These are phyloP conservation scores for Suillus discolor DNA, from an alignment of 768 basidiomycete species.

Conservation along the genomic window DNA sequence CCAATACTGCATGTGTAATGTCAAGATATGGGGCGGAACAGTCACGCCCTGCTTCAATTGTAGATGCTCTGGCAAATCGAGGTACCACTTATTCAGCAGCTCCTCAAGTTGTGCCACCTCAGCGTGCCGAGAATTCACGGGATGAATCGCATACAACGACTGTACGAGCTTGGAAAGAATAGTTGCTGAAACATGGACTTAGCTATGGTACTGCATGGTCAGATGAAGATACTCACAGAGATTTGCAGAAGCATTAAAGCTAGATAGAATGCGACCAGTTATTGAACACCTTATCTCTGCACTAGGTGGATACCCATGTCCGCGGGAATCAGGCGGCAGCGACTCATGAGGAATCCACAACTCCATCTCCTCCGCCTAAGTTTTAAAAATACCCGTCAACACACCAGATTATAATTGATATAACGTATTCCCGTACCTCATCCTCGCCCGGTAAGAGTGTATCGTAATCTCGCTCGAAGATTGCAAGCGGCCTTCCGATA, in stretches of 20 bases:
- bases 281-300: constrained; percentile 28
- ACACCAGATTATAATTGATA: constrained; percentile 1
- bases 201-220: constrained; percentile 8
- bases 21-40: constrained; percentile 66
- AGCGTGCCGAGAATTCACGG: constrained; percentile 53
- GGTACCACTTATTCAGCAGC: constrained; percentile 72
- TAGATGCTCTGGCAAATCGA: constrained; percentile 68
- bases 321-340: constrained; percentile 32
- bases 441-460: constrained; percentile 63
- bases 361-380: constrained; percentile 68
- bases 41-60: constrained; percentile 56
- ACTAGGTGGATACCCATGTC: constrained; percentile 28
- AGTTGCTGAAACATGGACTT: constrained; percentile 47
- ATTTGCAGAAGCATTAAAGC: constrained; percentile 72
- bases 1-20: constrained; percentile 88
- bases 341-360: constrained; percentile 47
- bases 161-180: constrained; percentile 72
- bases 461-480: constrained; percentile 77
- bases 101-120: constrained; percentile 63
- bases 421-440: constrained; percentile 45
- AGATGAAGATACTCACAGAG: constrained; percentile 53
- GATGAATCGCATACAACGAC: constrained; percentile 67
- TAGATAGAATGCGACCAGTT: constrained; percentile 62
- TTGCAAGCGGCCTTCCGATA: constrained; percentile 76
- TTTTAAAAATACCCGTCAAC: background rate